These are phyloP conservation scores for Pyrenochaeta sp. DNA, from an alignment of 2,329 filamentous ascomycete genomes.

Conservation along the genomic window DNA sequence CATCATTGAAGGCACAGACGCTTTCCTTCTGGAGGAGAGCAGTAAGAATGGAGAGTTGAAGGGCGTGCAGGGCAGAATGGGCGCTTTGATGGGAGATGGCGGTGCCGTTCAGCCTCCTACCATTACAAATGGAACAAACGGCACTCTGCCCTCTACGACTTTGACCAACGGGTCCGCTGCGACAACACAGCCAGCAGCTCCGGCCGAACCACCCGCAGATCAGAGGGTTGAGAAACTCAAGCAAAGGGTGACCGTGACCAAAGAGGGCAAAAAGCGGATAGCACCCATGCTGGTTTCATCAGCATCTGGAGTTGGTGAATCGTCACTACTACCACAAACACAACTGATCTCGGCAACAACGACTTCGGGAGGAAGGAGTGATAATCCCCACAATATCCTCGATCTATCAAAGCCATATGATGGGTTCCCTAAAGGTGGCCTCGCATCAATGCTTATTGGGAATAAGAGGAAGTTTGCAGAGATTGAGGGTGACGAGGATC, in stretches of 20 bases:
- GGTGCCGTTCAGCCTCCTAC: constrained; percentile 56
- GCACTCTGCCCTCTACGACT: constrained; percentile 52
- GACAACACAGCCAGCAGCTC: constrained; percentile 35
- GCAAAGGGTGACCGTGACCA: constrained; percentile 90
- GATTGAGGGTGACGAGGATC: constrained; percentile 78
- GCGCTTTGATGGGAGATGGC: constrained; percentile 93
- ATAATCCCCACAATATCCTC: constrained; percentile 80
- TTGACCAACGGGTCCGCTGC: constrained; percentile 56
- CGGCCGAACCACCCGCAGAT: constrained; percentile 52
- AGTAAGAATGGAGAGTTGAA: constrained; percentile 91
- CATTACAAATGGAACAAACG: constrained; percentile 63
- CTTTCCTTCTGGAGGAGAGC: constrained; percentile 83
- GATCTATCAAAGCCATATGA: constrained; percentile 95
- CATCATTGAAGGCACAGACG: constrained; percentile 91
- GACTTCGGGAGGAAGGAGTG: constrained; percentile 67
- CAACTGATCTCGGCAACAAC: constrained; percentile 80
- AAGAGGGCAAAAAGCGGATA: constrained; percentile 96
- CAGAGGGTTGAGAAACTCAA: constrained; percentile 76
- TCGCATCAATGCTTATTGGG: constrained; percentile 84
- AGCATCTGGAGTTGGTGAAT: constrained; percentile 84
- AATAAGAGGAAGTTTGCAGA: constrained; percentile 87
- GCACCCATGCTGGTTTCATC: constrained; percentile 86
- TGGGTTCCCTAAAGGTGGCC: constrained; percentile 86
- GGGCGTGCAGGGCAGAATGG: constrained; percentile 94
- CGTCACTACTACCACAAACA: constrained; percentile 85